Evolutionary conservation across 495 filamentous ascomycete genomes (phyloP).

Genomic region (Parmelia sp.): DNA sequence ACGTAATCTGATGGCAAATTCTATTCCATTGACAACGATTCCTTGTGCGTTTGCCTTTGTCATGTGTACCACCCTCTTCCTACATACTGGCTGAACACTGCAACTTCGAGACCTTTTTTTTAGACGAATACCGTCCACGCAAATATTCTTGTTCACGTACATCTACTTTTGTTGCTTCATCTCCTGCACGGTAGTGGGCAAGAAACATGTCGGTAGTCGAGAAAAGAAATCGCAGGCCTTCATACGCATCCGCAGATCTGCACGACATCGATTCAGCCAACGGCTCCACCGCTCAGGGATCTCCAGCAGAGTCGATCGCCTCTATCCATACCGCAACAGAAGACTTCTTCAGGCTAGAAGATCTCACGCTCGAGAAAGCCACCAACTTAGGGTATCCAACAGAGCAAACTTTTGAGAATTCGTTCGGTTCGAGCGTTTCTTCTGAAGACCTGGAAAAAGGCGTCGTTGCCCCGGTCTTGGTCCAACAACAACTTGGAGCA

Average conservation of each 20-base stretch:
- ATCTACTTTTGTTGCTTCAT: not conserved
- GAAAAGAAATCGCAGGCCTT: not conserved
- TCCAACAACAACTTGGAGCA: constrained; percentile 23
- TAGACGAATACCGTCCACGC: not conserved
- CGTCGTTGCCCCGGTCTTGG: constrained; percentile 21
- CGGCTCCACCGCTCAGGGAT: constrained; percentile 8
- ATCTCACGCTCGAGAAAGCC: constrained; percentile 20
- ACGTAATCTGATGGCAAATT: not conserved
- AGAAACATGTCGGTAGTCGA: not conserved
- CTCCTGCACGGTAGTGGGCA: not conserved
- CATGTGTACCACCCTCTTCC: not conserved
- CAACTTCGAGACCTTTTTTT: not conserved
- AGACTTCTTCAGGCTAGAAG: constrained; percentile 15
- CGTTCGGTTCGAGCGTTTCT: constrained; percentile 5
- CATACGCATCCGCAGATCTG: not conserved
- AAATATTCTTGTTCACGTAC: not conserved
- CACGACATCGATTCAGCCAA: constrained; percentile 10
- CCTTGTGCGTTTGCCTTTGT: not conserved
- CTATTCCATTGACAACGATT: not conserved
- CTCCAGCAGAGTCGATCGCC: constrained; percentile 9
- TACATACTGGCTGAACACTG: not conserved
- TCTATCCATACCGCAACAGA: constrained; percentile 14
- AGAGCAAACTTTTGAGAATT: constrained; percentile 13
- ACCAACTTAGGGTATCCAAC: constrained; percentile 22
- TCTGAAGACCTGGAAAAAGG: constrained; percentile 21